A percentile compares a stretch with the other conserved stretches of the same genome.
Conservation (phyloP, 2,329 filamentous ascomycete species). For the Fusarium sp. region DNA sequence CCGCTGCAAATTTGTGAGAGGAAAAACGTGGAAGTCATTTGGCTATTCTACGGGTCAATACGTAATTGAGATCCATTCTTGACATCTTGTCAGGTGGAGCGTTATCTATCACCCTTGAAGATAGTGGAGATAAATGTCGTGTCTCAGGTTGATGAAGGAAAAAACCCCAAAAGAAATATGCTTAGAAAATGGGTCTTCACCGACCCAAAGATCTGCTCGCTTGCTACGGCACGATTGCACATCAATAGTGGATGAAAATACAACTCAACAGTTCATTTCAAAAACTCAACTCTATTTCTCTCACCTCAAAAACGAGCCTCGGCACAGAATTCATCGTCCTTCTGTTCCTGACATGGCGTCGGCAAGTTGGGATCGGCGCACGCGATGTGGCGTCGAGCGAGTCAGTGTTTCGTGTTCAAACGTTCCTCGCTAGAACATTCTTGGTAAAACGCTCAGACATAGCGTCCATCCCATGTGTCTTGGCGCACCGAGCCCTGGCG, state of each 20-base stretch:
- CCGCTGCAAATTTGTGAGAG: neutral
- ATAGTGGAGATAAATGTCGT: neutral
- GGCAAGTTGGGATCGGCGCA: neutral
- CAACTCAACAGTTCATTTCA: neutral
- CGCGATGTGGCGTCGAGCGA: neutral
- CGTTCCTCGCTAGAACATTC: neutral
- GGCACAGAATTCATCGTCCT: neutral
- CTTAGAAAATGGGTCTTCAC: conserved; percentile 15
- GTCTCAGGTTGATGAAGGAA: neutral
- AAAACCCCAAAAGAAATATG: neutral
- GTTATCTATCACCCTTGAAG: neutral
- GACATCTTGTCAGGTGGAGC: neutral
- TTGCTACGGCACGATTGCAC: neutral
- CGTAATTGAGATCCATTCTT: neutral
- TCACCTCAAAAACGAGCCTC: neutral
- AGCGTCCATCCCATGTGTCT: neutral
- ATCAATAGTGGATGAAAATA: conserved; percentile 13
- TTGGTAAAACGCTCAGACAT: neutral
- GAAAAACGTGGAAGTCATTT: neutral
- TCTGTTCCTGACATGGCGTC: neutral
- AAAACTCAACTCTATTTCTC: neutral
- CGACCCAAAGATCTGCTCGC: neutral
- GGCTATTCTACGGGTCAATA: neutral
- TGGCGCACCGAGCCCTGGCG: neutral
- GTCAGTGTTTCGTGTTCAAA: conserved; percentile 6